Evolutionary conservation across 768 basidiomycete genomes (phyloP).

Genomic region (Neoboletus subvelutipes): DNA sequence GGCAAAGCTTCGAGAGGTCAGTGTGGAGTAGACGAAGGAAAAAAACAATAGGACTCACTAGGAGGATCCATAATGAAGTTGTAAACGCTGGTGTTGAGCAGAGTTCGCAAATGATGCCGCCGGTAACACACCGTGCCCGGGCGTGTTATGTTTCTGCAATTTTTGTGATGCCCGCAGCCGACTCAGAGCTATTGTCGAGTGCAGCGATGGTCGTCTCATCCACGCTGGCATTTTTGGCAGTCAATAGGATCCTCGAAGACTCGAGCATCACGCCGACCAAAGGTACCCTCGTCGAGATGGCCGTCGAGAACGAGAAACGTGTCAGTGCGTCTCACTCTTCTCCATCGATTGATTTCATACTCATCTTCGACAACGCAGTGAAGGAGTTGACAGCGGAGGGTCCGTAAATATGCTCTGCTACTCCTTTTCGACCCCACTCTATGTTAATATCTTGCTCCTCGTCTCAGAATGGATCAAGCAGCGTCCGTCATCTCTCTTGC

Average conservation of each 20-base stretch:
- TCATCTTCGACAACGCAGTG: neutral
- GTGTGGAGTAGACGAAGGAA: too few relatives aligned
- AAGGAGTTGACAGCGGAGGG: constrained; percentile 78
- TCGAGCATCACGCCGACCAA: constrained; percentile 40
- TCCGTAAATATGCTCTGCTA: constrained; percentile 32
- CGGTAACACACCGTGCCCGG: too few relatives aligned
- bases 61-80: too few relatives aligned
- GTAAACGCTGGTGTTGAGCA: too few relatives aligned
- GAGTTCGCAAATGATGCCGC: too few relatives aligned
- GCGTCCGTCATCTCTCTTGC: too few relatives aligned
- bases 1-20: too few relatives aligned
- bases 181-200: constrained; percentile 83
- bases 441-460: too few relatives aligned
- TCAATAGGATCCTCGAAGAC: constrained; percentile 61
- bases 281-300: constrained; percentile 72
- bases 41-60: too few relatives aligned
- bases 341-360: neutral
- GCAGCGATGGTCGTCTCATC: constrained; percentile 91
- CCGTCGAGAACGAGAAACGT: constrained; percentile 82
- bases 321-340: constrained; percentile 48
- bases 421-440: constrained; percentile 40
- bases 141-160: too few relatives aligned
- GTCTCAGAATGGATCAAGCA: too few relatives aligned
- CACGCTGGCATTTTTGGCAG: constrained; percentile 75
- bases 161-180: too few relatives aligned